Conservation (phyloP, 345 rosid genomes). For the Anastatica hierochuntica region DNA sequence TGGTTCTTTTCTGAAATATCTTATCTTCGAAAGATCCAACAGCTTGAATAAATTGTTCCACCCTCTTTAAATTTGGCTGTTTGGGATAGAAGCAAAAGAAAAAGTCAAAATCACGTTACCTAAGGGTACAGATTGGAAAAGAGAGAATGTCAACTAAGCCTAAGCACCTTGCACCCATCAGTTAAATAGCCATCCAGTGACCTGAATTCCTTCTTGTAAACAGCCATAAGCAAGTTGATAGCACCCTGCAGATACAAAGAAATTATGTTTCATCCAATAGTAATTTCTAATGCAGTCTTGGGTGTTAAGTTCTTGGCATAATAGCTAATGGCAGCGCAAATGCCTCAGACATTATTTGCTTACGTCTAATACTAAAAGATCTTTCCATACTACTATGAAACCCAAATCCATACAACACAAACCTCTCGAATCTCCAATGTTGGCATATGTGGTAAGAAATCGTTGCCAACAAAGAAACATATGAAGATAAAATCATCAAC, state of each 20-base stretch:
- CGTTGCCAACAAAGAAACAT: slow-evolving; percentile 98
- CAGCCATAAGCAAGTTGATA: slow-evolving; percentile 80
- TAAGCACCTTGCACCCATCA: slow-evolving; percentile 64
- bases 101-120: slow-evolving; percentile 9
- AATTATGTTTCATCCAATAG: not conserved
- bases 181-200: slow-evolving; percentile 76
- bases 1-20: slow-evolving; percentile 90
- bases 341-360: not conserved
- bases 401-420: slow-evolving; percentile 18
- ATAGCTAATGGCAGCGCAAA: not conserved
- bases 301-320: not conserved
- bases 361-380: not conserved
- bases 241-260: slow-evolving; percentile 65
- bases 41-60: slow-evolving; percentile 90
- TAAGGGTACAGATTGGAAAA: slow-evolving; percentile 5
- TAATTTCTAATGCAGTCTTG: not conserved
- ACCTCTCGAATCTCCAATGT: slow-evolving; percentile 99
- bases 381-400: not conserved
- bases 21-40: slow-evolving; percentile 83
- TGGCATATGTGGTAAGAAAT: slow-evolving; percentile 98
- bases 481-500: slow-evolving; percentile 98
- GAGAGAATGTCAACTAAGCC: slow-evolving; percentile 7
- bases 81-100: not conserved
- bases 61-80: slow-evolving; percentile 72
- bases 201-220: slow-evolving; percentile 85